Conservation (phyloP, 768 basidiomycete genomes). For the Tricholoma furcatifolium region DNA sequence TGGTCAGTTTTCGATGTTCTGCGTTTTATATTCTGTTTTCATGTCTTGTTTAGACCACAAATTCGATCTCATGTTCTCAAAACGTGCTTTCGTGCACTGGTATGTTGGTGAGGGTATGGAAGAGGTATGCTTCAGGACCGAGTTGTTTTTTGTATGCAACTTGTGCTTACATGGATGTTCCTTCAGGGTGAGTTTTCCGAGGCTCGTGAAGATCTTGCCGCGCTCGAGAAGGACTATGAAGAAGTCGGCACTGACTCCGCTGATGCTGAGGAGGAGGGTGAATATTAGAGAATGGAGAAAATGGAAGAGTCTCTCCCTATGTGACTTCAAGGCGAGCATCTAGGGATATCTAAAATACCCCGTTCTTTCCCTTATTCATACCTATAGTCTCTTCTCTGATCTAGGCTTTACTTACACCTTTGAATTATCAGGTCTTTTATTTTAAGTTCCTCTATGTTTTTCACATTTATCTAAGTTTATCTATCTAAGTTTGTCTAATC, state of each 20-base stretch:
- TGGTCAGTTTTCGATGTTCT: constrained; percentile 34
- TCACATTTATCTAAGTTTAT: not conserved
- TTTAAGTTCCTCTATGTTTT: constrained; percentile 8
- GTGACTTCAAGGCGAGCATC: constrained; percentile 7
- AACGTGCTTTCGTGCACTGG: constrained; percentile 91
- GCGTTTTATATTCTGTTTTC: constrained; percentile 9
- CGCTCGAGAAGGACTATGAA: constrained; percentile 94
- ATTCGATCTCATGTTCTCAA: constrained; percentile 97
- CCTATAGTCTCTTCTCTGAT: constrained; percentile 12
- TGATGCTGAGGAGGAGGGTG: constrained; percentile 65
- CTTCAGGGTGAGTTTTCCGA: constrained; percentile 93
- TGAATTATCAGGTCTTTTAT: constrained; percentile 12
- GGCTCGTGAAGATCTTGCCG: constrained; percentile 96
- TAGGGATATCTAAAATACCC: constrained; percentile 20
- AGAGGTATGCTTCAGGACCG: constrained; percentile 47
- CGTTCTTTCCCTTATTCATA: constrained; percentile 13
- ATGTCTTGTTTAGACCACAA: constrained; percentile 70
- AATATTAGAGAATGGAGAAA: constrained; percentile 41
- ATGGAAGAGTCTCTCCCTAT: constrained; percentile 13
- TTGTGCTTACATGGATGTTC: not conserved
- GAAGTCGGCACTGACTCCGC: constrained; percentile 82
- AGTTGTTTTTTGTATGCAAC: not conserved
- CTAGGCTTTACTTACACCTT: constrained; percentile 15
- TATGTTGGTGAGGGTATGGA: constrained; percentile 99
- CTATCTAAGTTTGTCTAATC: not conserved